Conservation (phyloP, 2,329 filamentous ascomycete genomes). For the Phoma sp. region DNA sequence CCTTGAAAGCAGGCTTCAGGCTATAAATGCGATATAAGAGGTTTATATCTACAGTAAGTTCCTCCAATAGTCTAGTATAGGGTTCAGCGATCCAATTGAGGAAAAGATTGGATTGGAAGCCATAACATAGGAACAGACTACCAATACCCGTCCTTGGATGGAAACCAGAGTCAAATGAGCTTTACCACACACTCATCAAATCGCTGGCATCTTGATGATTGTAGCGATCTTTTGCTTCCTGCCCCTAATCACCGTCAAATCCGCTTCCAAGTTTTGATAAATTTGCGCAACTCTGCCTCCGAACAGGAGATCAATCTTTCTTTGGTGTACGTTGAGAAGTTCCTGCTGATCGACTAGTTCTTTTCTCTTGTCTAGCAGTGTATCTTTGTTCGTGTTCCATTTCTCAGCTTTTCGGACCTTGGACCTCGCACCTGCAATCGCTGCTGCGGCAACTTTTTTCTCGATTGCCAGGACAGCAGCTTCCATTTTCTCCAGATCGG, state of each 20-base stretch:
- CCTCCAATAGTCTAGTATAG: no score
- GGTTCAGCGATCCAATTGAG: no score
- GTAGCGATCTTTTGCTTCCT: neutral
- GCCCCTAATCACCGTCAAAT: neutral
- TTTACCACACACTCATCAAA: no score
- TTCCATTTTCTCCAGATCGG: neutral
- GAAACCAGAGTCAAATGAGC: no score
- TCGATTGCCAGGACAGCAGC: no score
- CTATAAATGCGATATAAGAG: no score
- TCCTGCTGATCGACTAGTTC: neutral
- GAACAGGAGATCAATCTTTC: neutral
- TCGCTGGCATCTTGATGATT: neutral
- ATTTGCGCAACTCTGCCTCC: neutral
- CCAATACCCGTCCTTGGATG: no score
- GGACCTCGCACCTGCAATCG: neutral
- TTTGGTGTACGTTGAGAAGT: neutral
- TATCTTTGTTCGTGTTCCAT: neutral
- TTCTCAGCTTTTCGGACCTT: neutral
- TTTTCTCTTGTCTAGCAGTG: neutral
- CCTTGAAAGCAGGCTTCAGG: no score
- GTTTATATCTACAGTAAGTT: no score
- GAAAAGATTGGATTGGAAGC: no score
- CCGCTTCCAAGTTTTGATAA: neutral
- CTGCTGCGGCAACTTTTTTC: neutral
- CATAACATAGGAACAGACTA: no score